Evolutionary conservation across 2,329 filamentous ascomycete genomes (phyloP), one percentile per base, ranked within the genome.

Genomic region (Xylaria polymorpha): DNA sequence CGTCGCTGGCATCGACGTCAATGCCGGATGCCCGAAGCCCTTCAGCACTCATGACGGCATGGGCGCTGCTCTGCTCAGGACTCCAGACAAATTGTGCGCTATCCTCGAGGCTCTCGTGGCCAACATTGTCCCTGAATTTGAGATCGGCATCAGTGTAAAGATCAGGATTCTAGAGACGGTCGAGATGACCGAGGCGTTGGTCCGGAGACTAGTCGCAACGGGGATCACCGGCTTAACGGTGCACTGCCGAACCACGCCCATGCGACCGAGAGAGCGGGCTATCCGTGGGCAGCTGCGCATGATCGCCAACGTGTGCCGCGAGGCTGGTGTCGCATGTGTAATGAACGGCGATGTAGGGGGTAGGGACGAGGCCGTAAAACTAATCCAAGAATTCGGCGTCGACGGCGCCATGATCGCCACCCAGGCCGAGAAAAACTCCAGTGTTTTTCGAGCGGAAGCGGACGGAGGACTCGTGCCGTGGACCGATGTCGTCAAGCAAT

Each of bases 381-480:
- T 99, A 7, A 91, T 94, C 70, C 76, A 87, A 32, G 91, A 97
- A 78, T 98, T 88, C 77, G 91, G 90, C n/a, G 92, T 92, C 6
- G 94, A 98, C 77, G 95, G 94, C 6, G 96, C 93, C 69, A 99
- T 99, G 96, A 98, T 99, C 76, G 96, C 96, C 10, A 96, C 94
- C 3, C 88, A 93, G 3, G 96, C 96, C 0, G 96, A 99, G 83
- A 88, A 91, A 72, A 99, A 99, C 78, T 89, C 94, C 3, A 97
- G 93, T 72, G 94, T 92, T 76, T 99, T 99, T 84, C 87, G 92
- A 46, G 79, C 86, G 0, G 81, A 87, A 44, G 87, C 85, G 0
- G 87, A 93, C 48, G 94, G 70, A 1, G 68, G 94, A 12, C 94
- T 93, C 1, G 77, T 90, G 0, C 84, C 87, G 0, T 98, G 95